Percentiles rank a stretch among this genome's conserved stretches.
These are phyloP conservation scores for Monosporascus sp. DNA, from an alignment of 2,329 filamentous ascomycete species.

Conservation along the genomic window DNA sequence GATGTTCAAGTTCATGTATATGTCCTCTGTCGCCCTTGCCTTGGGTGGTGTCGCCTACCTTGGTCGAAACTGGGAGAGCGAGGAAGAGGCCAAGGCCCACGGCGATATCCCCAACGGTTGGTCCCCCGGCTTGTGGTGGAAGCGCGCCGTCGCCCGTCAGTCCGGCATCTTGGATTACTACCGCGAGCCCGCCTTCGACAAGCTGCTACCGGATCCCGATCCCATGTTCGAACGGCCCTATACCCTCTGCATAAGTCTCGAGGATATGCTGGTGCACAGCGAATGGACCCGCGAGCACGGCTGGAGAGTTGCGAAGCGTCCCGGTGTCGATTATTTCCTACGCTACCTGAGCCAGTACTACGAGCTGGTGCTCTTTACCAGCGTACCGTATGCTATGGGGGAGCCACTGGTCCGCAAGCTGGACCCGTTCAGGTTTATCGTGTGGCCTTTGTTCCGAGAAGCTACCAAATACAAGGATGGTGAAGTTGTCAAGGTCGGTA, in stretches of 20 bases:
- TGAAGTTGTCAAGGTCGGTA: conserved; percentile 83
- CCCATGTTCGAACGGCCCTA: conserved; percentile 79
- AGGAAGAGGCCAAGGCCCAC: conserved; percentile 65
- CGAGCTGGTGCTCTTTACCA: conserved; percentile 93
- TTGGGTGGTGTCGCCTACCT: conserved; percentile 64
- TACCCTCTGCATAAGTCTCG: conserved; percentile 85
- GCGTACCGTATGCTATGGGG: conserved; percentile 74
- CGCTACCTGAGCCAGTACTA: conserved; percentile 97
- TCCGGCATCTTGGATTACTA: conserved; percentile 81
- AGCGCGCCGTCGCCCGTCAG: conserved; percentile 69
- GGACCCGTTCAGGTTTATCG: conserved; percentile 90
- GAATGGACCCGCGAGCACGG: conserved; percentile 93
- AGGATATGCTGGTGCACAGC: conserved; percentile 90
- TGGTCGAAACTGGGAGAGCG: conserved; percentile 76
- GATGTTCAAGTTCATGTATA: conserved; percentile 71
- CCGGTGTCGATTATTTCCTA: conserved; percentile 94
- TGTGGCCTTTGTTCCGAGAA: conserved; percentile 91
- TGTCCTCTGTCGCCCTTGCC: conserved; percentile 49
- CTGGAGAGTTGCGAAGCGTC: conserved; percentile 91
- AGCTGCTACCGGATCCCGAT: conserved; percentile 79
- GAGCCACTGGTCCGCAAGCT: conserved; percentile 89
- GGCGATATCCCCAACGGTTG: conserved; percentile 75
- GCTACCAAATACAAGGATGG: conserved; percentile 97
- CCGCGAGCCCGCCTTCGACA: conserved; percentile 90
- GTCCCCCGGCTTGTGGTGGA: conserved; percentile 70